Evolutionary conservation across 2,329 filamentous ascomycete species (phyloP).

Genomic region (Epichloe festucae): DNA sequence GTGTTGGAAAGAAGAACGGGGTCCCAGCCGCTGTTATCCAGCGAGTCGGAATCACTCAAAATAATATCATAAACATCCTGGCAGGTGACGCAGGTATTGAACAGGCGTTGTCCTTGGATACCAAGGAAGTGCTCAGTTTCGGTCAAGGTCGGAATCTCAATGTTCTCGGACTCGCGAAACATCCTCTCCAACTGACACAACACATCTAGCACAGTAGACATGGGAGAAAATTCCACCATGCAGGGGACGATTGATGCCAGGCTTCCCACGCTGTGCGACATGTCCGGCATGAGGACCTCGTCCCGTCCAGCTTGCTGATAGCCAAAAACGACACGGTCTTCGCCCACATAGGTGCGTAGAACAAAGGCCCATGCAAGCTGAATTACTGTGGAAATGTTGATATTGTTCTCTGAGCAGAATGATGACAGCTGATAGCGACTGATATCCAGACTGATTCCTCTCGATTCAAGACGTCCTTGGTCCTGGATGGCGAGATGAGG

Average conservation of each 20-base stretch:
- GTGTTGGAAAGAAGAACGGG: constrained; percentile 6
- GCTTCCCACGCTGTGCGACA: constrained; percentile 31
- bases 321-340: constrained; percentile 41
- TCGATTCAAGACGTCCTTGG: constrained; percentile 19
- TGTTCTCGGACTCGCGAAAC: constrained; percentile 11
- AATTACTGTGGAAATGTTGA: constrained; percentile 37
- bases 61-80: constrained; percentile 22
- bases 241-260: constrained; percentile 30
- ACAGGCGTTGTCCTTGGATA: constrained; percentile 28
- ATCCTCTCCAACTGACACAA: constrained; percentile 21
- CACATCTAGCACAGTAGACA: constrained; percentile 19
- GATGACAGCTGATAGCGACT: constrained; percentile 26
- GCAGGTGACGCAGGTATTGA: constrained; percentile 39
- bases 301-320: constrained; percentile 33
- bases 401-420: constrained; percentile 26
- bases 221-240: constrained; percentile 18
- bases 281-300: constrained; percentile 26
- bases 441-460: constrained; percentile 28
- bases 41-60: constrained; percentile 8
- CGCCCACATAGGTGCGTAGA: constrained; percentile 39
- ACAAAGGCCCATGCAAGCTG: constrained; percentile 48
- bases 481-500: constrained; percentile 23
- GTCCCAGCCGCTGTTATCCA: constrained; percentile 6
- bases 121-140: constrained; percentile 34
- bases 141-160: constrained; percentile 32